These are phyloP conservation scores for Boletus rubroflammeus DNA, from an alignment of 768 basidiomycete species.

Conservation along the genomic window DNA sequence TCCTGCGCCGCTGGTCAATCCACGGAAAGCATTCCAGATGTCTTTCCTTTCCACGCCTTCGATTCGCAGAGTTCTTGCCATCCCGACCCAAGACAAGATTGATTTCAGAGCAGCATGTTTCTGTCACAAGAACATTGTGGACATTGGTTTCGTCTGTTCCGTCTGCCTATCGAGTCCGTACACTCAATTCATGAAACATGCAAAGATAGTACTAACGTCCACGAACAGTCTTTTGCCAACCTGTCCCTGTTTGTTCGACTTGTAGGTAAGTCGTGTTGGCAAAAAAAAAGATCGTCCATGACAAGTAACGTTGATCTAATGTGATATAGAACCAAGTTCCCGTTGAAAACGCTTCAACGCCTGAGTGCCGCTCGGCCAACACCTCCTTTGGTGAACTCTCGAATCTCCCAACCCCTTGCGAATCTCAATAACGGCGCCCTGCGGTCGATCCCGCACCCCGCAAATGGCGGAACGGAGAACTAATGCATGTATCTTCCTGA, in stretches of 20 bases:
- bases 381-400: conserved; percentile 27
- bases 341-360: conserved; percentile 85
- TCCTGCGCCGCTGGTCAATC: conserved; percentile 5
- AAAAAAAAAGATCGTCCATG: background rate
- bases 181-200: background rate
- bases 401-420: conserved; percentile 31
- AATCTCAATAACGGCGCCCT: conserved; percentile 33
- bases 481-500: conserved; percentile 1
- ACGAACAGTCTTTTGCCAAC: conserved; percentile 82
- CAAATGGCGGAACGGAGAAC: conserved; percentile 18
- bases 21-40: conserved; percentile 53
- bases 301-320: background rate
- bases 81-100: conserved; percentile 91
- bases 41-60: conserved; percentile 69
- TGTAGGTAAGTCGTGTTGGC: conserved; percentile 65
- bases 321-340: conserved; percentile 80
- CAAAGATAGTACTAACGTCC: conserved; percentile 7
- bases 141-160: conserved; percentile 97
- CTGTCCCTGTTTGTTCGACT: conserved; percentile 89
- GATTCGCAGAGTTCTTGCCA: conserved; percentile 71
- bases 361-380: conserved; percentile 59
- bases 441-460: conserved; percentile 15
- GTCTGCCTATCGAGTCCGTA: conserved; percentile 92
- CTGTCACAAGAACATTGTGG: conserved; percentile 96
- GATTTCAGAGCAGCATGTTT: conserved; percentile 98